These are phyloP conservation scores for Phytopythium boreale DNA, from an alignment of 352 stramenopile species.

Conservation along the genomic window DNA sequence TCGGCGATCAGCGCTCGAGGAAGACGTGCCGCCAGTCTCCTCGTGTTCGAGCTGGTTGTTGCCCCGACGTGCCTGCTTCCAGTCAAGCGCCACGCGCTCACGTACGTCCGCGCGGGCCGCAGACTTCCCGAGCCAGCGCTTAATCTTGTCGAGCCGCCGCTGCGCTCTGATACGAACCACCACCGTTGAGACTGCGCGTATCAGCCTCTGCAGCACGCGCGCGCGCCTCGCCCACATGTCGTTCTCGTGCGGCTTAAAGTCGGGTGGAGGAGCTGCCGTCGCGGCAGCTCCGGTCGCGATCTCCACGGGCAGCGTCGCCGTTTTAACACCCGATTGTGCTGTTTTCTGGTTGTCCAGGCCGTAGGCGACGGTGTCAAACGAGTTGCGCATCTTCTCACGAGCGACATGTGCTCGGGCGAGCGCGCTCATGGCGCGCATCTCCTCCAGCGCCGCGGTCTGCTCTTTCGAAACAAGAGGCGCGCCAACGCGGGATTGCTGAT, in stretches of 20 bases:
- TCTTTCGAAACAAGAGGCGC: slow-evolving; percentile 47
- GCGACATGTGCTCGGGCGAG: slow-evolving; percentile 24
- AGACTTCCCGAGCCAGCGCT: slow-evolving; percentile 43
- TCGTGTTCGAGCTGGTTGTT: slow-evolving; percentile 3
- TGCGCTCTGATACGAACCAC: slow-evolving; percentile 66
- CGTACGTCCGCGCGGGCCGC: slow-evolving; percentile 49
- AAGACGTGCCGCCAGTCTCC: not conserved
- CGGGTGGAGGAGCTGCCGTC: slow-evolving; percentile 21
- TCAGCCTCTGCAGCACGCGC: slow-evolving; percentile 60
- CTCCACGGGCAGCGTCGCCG: slow-evolving; percentile 41
- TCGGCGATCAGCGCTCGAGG: not conserved
- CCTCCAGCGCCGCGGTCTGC: slow-evolving; percentile 41
- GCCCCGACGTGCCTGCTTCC: slow-evolving; percentile 19
- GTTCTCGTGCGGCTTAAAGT: slow-evolving; percentile 89
- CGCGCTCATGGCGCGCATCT: slow-evolving; percentile 43
- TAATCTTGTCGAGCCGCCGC: slow-evolving; percentile 51
- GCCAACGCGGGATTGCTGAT: slow-evolving; percentile 50
- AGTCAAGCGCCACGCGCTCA: slow-evolving; percentile 60
- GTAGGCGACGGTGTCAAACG: slow-evolving; percentile 31
- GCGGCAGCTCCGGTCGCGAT: slow-evolving; percentile 14
- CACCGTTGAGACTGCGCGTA: slow-evolving; percentile 67
- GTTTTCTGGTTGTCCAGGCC: not conserved
- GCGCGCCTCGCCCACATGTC: slow-evolving; percentile 79
- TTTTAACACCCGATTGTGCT: slow-evolving; percentile 10
- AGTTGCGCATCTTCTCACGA: slow-evolving; percentile 41